Evolutionary conservation across 208 protist genomes (phyloP), one percentile per base, ranked within the genome.

Genomic region (Leishmania major): DNA sequence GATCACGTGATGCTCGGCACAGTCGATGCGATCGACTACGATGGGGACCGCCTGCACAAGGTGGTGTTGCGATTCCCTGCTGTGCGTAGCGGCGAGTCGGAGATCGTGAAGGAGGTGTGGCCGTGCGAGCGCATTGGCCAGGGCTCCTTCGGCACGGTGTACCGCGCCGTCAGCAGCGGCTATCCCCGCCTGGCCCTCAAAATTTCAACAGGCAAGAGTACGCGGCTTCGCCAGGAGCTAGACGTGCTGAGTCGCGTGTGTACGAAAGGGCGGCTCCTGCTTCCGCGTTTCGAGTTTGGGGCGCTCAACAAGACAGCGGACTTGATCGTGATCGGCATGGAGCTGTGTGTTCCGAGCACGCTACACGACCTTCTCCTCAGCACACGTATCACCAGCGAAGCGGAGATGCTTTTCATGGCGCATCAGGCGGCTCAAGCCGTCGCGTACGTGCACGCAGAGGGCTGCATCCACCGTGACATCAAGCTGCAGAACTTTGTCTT

Each of bases 401-500:
- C 91, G 19, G 93, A 98, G 72, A 97, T 96, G 80, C 90, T 96
- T 31, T 99, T 98, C 85, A 92, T 99, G 76, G 92, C 90, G 37
- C 89, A 98, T 71, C 97, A 99, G 85, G 93, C 94, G 22, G 77
- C 92, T 13, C 85, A 96, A 37, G 95, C 96, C 2, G 89, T 99
- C 51, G 87, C 89, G n/a, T 95, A 91, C 84, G 92, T 99, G 49
- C 98, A 99, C 81, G 88, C 87, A 62, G 89, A 95, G 74, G 90
- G 89, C 31, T 97, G 94, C 86, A 94, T 97, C 74, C 95, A 98
- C 87, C 92, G 95, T 77, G 96, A 98, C 77, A 85, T 98, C 75
- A 98, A 98, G 84, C 89, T 96, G 71, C 91, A 98, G 87, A 98
- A 98, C 88, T 96, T 94, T 83, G 92, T 98, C 3, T 97, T 98